These are phyloP conservation scores for Fusarium longipes DNA, from an alignment of 2,329 filamentous ascomycete species.

Conservation along the genomic window DNA sequence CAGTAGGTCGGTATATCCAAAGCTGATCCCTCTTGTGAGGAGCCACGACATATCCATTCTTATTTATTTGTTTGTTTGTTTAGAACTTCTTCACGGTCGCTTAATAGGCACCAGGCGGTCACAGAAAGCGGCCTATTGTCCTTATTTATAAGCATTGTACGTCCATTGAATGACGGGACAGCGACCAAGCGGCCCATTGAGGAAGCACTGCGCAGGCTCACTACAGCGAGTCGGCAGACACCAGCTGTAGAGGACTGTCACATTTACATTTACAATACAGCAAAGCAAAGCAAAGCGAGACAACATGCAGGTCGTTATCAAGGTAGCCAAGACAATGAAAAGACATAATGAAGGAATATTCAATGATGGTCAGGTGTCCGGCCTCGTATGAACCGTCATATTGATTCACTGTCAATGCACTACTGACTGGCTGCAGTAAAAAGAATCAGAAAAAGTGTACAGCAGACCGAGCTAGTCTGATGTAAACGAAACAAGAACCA, in stretches of 20 bases:
- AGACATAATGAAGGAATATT: not conserved
- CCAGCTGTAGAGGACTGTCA: constrained; percentile 33
- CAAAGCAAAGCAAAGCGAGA: not conserved
- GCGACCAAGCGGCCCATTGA: constrained; percentile 9
- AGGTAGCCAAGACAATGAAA: constrained; percentile 23
- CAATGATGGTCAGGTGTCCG: constrained; percentile 4
- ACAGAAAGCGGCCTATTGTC: constrained; percentile 31
- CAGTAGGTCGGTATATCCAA: not conserved
- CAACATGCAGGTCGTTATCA: constrained; percentile 18
- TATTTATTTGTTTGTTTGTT: constrained; percentile 41
- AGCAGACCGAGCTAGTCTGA: not conserved
- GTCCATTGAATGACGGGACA: constrained; percentile 22
- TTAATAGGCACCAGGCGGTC: constrained; percentile 32
- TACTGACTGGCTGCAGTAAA: constrained; percentile 10
- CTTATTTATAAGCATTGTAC: constrained; percentile 37
- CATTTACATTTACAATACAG: not conserved
- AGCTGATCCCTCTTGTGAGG: constrained; percentile 2
- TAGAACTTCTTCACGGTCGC: constrained; percentile 37
- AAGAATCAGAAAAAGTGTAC: not conserved
- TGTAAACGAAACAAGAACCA: constrained; percentile 34
- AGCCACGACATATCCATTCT: constrained; percentile 27
- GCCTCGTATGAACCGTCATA: constrained; percentile 31
- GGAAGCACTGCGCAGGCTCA: constrained; percentile 37
- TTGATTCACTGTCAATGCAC: constrained; percentile 26
- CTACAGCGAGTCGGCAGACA: constrained; percentile 39